phyloP scores from a whole-genome alignment of 2,329 filamentous ascomycete species.

The Fusarium sp. region DNA sequence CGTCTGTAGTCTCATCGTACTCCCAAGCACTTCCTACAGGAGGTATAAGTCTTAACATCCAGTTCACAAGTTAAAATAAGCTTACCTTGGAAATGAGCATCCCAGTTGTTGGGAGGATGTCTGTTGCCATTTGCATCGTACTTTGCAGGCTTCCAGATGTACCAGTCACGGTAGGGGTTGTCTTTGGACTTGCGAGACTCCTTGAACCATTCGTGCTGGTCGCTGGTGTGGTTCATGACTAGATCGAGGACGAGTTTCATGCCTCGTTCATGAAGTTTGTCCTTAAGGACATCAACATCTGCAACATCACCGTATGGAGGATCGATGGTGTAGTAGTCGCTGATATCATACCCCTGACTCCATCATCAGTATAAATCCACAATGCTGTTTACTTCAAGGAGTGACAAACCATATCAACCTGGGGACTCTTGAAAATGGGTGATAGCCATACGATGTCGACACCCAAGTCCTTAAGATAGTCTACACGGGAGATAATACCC shows the following conservation, averaged over 20 bases:
- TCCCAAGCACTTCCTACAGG: constrained; percentile 62
- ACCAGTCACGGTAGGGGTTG: constrained; percentile 72
- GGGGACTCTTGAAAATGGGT: constrained; percentile 66
- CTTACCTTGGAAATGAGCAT: constrained; percentile 58
- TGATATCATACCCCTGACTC: constrained; percentile 76
- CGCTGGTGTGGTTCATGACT: constrained; percentile 79
- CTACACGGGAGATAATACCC: constrained; percentile 70
- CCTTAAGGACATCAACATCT: constrained; percentile 76
- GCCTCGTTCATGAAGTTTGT: constrained; percentile 71
- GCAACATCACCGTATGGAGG: constrained; percentile 76
- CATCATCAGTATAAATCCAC: constrained; percentile 3
- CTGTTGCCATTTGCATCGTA: constrained; percentile 70
- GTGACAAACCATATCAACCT: constrained; percentile 72
- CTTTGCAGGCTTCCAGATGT: constrained; percentile 75
- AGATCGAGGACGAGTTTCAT: constrained; percentile 82
- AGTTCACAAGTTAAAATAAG: accelerated
- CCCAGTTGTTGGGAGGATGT: constrained; percentile 74
- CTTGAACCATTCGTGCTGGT: constrained; percentile 72
- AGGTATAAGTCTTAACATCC: constrained; percentile 1
- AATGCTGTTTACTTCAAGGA: not conserved
- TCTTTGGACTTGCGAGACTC: constrained; percentile 68
- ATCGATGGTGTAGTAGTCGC: constrained; percentile 77
- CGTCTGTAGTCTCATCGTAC: constrained; percentile 64
- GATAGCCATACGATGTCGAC: constrained; percentile 72
- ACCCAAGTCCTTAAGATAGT: constrained; percentile 69